A percentile compares a stretch with the other conserved stretches of the same genome.
Conservation (phyloP, 352 stramenopile species). For the Pythium grandisporangium region DNA sequence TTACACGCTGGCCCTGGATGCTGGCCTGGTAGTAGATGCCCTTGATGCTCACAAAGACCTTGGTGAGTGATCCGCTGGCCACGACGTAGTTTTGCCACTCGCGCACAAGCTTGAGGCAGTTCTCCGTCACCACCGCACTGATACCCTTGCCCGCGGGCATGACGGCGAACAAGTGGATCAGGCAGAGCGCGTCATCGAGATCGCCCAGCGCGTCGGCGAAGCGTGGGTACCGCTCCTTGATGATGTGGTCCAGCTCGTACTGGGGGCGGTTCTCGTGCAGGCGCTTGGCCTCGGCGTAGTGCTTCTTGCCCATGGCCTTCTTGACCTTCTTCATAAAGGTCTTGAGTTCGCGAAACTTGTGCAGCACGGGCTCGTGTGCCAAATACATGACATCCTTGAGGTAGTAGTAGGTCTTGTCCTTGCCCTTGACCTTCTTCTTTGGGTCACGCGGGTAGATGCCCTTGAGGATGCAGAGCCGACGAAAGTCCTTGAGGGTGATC, state of each 20-base stretch:
- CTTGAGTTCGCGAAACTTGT: slow-evolving; percentile 98
- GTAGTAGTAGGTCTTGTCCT: slow-evolving; percentile 99
- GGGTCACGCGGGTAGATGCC: slow-evolving; percentile 98
- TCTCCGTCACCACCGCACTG: slow-evolving; percentile 78
- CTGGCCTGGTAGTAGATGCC: slow-evolving; percentile 98
- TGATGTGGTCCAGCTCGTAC: slow-evolving; percentile 97
- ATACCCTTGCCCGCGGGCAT: slow-evolving; percentile 90
- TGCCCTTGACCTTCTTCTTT: slow-evolving; percentile 90
- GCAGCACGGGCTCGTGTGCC: slow-evolving; percentile 95
- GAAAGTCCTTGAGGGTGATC: slow-evolving; percentile 98
- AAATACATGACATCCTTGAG: slow-evolving; percentile 98
- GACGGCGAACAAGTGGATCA: slow-evolving; percentile 96
- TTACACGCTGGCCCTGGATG: slow-evolving; percentile 90
- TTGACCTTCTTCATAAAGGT: slow-evolving; percentile 98
- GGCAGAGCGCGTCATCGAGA: slow-evolving; percentile 97
- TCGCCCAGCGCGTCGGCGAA: slow-evolving; percentile 97
- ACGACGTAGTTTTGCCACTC: slow-evolving; percentile 97
- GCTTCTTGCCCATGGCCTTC: slow-evolving; percentile 79
- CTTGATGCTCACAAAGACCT: slow-evolving; percentile 99
- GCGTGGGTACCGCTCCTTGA: slow-evolving; percentile 97
- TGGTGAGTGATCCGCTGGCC: slow-evolving; percentile 87
- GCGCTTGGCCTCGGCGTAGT: slow-evolving; percentile 71
- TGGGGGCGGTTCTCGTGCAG: slow-evolving; percentile 84
- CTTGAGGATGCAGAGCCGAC: slow-evolving; percentile 98
- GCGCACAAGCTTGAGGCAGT: slow-evolving; percentile 88